phyloP scores from a whole-genome alignment of 768 basidiomycete species.

The Aureoboletus auriporus region DNA sequence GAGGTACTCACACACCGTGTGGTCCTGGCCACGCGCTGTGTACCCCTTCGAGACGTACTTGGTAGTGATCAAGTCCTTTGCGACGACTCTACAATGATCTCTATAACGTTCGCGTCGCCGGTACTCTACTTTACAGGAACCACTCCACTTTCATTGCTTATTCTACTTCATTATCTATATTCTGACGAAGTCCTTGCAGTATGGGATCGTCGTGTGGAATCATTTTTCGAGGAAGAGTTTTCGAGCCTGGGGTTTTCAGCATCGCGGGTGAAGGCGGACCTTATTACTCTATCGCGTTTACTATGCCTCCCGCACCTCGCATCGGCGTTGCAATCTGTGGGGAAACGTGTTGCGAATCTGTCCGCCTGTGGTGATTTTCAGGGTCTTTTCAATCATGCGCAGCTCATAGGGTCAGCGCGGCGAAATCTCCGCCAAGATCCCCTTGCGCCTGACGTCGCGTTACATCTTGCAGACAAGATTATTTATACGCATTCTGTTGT shows the following conservation, averaged over 20 bases:
- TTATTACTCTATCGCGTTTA: constrained; percentile 53
- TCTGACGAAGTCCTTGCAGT: constrained; percentile 77
- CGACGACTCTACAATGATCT: constrained; percentile 28
- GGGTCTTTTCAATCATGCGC: constrained; percentile 40
- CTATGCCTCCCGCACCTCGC: constrained; percentile 56
- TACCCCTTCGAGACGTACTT: constrained; percentile 42
- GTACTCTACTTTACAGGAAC: constrained; percentile 44
- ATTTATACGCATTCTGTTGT: constrained; percentile 69
- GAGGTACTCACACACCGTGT: constrained; percentile 60
- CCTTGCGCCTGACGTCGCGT: constrained; percentile 60
- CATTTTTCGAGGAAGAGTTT: constrained; percentile 40
- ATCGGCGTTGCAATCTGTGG: constrained; percentile 53
- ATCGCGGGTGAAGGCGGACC: constrained; percentile 54
- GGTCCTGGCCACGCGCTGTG: constrained; percentile 60
- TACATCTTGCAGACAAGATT: constrained; percentile 64
- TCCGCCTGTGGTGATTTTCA: constrained; percentile 50
- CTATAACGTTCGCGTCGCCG: constrained; percentile 19
- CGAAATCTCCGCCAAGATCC: constrained; percentile 19
- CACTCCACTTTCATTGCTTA: constrained; percentile 62
- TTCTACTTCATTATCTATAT: constrained; percentile 85
- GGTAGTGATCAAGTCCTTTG: constrained; percentile 26
- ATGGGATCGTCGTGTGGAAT: constrained; percentile 73
- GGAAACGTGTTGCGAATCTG: constrained; percentile 49
- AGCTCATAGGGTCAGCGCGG: constrained; percentile 2
- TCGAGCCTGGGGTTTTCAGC: constrained; percentile 38